A percentile compares a stretch with the other conserved stretches of the same genome.
phyloP scores from a whole-genome alignment of 441 rosid species.

The Jatropha multifida region DNA sequence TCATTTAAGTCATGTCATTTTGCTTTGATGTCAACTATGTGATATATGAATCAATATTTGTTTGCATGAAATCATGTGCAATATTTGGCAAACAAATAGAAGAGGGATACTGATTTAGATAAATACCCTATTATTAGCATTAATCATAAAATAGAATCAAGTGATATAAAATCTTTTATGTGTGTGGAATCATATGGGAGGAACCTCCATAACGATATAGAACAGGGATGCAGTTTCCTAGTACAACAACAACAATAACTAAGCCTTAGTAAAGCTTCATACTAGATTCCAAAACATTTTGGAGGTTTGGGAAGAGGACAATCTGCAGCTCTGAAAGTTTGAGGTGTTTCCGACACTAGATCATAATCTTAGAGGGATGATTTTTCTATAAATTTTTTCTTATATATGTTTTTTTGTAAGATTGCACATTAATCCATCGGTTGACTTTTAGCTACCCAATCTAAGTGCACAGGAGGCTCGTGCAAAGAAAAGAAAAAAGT shows the following conservation, averaged over 20 bases:
- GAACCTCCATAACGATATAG: not conserved
- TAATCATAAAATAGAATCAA: not conserved
- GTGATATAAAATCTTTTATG: not conserved
- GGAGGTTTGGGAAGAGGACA: not conserved
- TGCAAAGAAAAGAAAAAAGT: not conserved
- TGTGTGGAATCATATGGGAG: not conserved
- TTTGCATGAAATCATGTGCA: not conserved
- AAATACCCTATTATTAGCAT: not conserved
- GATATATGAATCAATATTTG: not conserved
- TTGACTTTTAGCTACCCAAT: not conserved
- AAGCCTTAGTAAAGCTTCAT: not conserved
- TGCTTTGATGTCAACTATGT: slow-evolving; percentile 1
- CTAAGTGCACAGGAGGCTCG: not conserved
- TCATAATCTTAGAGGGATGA: not conserved
- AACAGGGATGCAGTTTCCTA: too few relatives aligned
- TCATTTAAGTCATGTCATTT: not conserved
- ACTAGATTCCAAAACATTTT: not conserved
- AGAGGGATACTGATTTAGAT: not conserved
- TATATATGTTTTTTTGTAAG: not conserved
- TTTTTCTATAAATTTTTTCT: not conserved
- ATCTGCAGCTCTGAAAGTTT: not conserved
- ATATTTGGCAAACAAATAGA: not conserved
- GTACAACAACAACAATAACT: too few relatives aligned
- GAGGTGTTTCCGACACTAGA: slow-evolving; percentile 1
- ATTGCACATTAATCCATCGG: not conserved